phyloP scores from a whole-genome alignment of 2,329 filamentous ascomycete species.

The Bipolaris sorokiniana region DNA sequence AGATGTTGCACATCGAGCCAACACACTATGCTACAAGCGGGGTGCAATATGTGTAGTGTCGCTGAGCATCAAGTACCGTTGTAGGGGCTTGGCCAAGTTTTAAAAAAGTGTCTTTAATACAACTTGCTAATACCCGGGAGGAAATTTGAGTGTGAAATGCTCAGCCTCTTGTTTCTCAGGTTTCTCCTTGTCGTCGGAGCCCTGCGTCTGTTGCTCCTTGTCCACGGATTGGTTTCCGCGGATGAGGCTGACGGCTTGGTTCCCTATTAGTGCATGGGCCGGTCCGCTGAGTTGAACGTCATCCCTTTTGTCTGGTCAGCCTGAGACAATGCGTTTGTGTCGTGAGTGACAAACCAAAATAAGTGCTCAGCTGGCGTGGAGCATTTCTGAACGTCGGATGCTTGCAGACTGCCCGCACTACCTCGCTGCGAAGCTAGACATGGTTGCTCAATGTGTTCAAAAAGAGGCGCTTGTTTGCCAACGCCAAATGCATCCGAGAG shows the following conservation, averaged over 20 bases:
- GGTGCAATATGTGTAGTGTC: conserved; percentile 11
- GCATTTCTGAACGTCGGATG: conserved; percentile 40
- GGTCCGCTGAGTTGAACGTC: conserved; percentile 43
- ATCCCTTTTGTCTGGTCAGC: conserved; percentile 43
- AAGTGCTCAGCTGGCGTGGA: conserved; percentile 39
- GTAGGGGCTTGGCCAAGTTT: conserved; percentile 21
- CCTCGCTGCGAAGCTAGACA: conserved; percentile 35
- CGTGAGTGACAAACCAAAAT: conserved; percentile 42
- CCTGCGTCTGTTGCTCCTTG: conserved; percentile 24
- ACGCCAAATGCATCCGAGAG: conserved; percentile 42
- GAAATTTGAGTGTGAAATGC: conserved; percentile 40
- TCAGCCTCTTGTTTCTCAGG: conserved; percentile 19
- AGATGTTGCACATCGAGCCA: conserved; percentile 10
- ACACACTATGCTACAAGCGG: conserved; percentile 2
- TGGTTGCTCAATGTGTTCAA: conserved; percentile 43
- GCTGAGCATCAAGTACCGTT: neutral
- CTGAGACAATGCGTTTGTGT: conserved; percentile 42
- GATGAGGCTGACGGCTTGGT: conserved; percentile 43
- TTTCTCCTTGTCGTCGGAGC: conserved; percentile 22
- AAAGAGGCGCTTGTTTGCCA: conserved; percentile 41
- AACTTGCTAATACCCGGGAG: conserved; percentile 40
- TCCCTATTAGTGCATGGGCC: conserved; percentile 47
- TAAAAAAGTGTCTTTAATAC: conserved; percentile 25
- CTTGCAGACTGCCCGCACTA: conserved; percentile 29
- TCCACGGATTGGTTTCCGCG: conserved; percentile 42